Percentiles rank a stretch among this genome's conserved stretches.
Evolutionary conservation across 495 filamentous ascomycete genomes (phyloP).

Genomic region (Neurospora sp.): DNA sequence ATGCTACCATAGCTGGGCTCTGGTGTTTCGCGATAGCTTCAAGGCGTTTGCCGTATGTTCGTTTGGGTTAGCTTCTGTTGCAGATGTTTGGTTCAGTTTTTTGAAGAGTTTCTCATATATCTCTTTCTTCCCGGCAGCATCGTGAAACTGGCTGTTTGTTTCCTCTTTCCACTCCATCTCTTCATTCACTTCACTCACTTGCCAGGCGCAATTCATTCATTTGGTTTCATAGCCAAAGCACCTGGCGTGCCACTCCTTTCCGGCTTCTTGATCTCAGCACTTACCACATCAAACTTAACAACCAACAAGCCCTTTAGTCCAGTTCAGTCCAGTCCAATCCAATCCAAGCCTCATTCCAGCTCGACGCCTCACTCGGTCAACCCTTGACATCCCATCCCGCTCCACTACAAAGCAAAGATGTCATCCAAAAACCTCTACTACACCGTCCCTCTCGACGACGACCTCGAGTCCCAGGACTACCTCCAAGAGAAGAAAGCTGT

Average conservation of each 20-base stretch:
- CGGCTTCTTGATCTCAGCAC: neutral
- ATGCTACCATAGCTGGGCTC: neutral
- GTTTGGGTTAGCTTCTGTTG: neutral
- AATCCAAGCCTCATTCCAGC: neutral
- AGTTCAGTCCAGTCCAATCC: neutral
- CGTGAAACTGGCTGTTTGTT: neutral
- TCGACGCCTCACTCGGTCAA: neutral
- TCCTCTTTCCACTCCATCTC: neutral
- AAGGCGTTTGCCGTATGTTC: neutral
- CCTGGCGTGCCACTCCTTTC: neutral
- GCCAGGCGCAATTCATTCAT: neutral
- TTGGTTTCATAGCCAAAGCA: neutral
- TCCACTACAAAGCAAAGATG: neutral
- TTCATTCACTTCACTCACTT: neutral
- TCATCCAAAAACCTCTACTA: slow-evolving; percentile 12
- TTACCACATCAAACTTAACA: neutral
- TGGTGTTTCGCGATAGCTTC: neutral
- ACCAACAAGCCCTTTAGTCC: neutral
- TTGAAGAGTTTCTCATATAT: neutral
- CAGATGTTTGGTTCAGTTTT: neutral
- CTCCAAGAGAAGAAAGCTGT: slow-evolving; percentile 14
- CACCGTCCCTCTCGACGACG: slow-evolving; percentile 29
- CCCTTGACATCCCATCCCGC: neutral
- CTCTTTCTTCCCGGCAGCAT: neutral
- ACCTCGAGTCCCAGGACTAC: slow-evolving; percentile 17